Percentiles rank a stretch among this genome's conserved stretches.
These are phyloP conservation scores for Colletotrichum truncatum DNA, from an alignment of 2,329 filamentous ascomycete genomes.

Conservation along the genomic window DNA sequence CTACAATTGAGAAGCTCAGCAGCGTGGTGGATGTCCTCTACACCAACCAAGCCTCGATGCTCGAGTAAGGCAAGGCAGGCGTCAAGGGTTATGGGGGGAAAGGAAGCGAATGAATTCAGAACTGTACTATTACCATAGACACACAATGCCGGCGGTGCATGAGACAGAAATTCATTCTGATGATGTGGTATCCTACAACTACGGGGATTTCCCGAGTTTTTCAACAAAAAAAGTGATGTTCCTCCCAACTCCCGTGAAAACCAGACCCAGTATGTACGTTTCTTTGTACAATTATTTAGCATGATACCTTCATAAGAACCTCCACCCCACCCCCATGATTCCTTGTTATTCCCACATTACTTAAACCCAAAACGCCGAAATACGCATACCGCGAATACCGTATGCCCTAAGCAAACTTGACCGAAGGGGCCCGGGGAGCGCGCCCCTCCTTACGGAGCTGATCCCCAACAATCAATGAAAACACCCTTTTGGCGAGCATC, in stretches of 20 bases:
- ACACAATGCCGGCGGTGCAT: constrained; percentile 28
- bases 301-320: constrained; percentile 8
- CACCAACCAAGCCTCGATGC: constrained; percentile 93
- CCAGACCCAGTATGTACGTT: constrained; percentile 1
- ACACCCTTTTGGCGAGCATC: constrained; percentile 60
- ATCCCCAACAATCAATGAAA: constrained; percentile 62
- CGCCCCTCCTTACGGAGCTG: constrained; percentile 42
- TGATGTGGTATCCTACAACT: constrained; percentile 30
- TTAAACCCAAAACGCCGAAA: not conserved
- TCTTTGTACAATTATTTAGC: not conserved
- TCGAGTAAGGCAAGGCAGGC: constrained; percentile 72
- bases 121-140: constrained; percentile 37
- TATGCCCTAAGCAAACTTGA: constrained; percentile 15
- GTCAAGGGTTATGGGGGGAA: constrained; percentile 14
- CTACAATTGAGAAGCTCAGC: constrained; percentile 96
- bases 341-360: constrained; percentile 36
- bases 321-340: too few species aligned
- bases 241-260: constrained; percentile 12
- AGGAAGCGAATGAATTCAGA: constrained; percentile 27
- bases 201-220: constrained; percentile 12
- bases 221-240: not conserved
- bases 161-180: constrained; percentile 31
- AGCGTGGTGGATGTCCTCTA: constrained; percentile 98
- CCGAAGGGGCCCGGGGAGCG: constrained; percentile 1
- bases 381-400: not conserved